phyloP scores from a whole-genome alignment of 768 basidiomycete species.

The Bullera alba region DNA sequence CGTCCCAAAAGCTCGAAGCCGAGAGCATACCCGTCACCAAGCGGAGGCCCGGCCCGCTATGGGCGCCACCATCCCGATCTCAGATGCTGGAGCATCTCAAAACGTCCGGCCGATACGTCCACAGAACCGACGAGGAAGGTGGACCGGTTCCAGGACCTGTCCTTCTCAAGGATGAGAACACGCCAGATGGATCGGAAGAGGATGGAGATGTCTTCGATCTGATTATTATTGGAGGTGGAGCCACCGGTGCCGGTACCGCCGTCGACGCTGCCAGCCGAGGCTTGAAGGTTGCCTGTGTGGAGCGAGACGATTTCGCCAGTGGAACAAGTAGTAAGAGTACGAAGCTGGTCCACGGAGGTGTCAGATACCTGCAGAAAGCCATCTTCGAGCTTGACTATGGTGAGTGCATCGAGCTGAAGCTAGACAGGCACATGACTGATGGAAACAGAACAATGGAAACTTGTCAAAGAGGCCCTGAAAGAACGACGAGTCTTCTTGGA shows the following conservation, averaged over 20 bases:
- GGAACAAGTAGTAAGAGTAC: slow-evolving; percentile 96
- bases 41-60: slow-evolving; percentile 46
- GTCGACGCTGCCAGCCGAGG: slow-evolving; percentile 89
- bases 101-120: slow-evolving; percentile 35
- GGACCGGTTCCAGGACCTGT: slow-evolving; percentile 35
- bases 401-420: slow-evolving; percentile 51
- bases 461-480: slow-evolving; percentile 88
- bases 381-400: slow-evolving; percentile 92
- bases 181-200: slow-evolving; percentile 3
- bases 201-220: slow-evolving; percentile 63
- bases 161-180: slow-evolving; percentile 9
- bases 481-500: slow-evolving; percentile 90
- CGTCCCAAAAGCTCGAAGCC: not conserved
- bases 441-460: slow-evolving; percentile 53
- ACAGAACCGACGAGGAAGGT: slow-evolving; percentile 17
- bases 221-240: slow-evolving; percentile 84
- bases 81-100: slow-evolving; percentile 46
- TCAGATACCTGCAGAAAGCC: slow-evolving; percentile 95
- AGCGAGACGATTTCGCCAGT: slow-evolving; percentile 82
- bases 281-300: slow-evolving; percentile 84
- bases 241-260: slow-evolving; percentile 93
- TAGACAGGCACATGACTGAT: not conserved
- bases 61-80: slow-evolving; percentile 46
- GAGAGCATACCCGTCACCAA: slow-evolving; percentile 31
- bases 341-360: slow-evolving; percentile 96